Base-by-base conservation (phyloP, 371 early-diverging fungal species). In the Fennellomyces sp. region DNA sequence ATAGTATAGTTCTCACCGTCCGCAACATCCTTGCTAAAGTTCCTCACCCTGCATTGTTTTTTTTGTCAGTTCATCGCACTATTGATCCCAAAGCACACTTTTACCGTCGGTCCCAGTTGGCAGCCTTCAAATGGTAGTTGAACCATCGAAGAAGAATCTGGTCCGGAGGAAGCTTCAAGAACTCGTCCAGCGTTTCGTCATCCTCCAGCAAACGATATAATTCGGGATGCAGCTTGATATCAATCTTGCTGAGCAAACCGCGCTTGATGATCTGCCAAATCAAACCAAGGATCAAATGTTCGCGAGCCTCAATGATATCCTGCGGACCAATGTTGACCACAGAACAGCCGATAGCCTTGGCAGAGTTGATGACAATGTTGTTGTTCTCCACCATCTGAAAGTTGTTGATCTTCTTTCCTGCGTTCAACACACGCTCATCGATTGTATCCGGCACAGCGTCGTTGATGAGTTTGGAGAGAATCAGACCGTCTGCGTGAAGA, bases 231-330 rank as follows among this genome's bases (percentile, higher is more conserved):
- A 92, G 85, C 74, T 94, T 92, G 70, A 98, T 93, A 79, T 97
- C 95, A 72, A 96, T 94, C 78, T 94, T 95, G 71, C 94, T 91
- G 58, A 91, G 83, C 64, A 97, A 80, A 63, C 96, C 96, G 48
- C 95, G 93, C 78, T 97, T 97, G 82, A 97, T 96, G 64, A 97
- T 97, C 69, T 97, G 97, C 98, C 98, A 98, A 61, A 97, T 91
- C 21, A 98, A 82, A 8, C 98, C 98, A 59, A 98, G 82, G 64
- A 97, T 90, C 68, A 98, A 82, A 70, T 96, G 94, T 78, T 95
- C 95, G 52, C 95, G 82, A 30, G 93, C 96, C 70, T 97, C 96
- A 52, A 95, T 93, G 58, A 98, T 72, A 72, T 98, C 97, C 67
- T 88, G 87, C 7, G 97, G 85, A 47, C 97, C 97, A 79, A 97